Base-by-base conservation (phyloP, 2,329 filamentous ascomycete genomes). In the Curvularia eragrostidis region DNA sequence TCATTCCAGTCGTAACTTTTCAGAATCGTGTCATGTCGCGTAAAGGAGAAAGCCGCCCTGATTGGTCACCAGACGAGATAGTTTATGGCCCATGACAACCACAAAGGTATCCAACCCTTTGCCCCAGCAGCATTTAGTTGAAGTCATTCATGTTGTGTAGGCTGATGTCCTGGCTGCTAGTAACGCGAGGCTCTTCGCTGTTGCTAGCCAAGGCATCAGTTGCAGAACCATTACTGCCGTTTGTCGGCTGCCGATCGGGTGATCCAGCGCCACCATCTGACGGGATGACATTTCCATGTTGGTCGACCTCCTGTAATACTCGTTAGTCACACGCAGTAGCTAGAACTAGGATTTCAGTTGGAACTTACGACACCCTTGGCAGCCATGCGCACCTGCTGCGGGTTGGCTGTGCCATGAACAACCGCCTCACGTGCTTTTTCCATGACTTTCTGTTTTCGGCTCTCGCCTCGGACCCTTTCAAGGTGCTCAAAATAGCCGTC, bases 401-500 rank as follows among this genome's bases (percentile, higher is more conserved):
- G 80, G 56, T 83, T 84, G 41, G 87, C 87, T 32, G 83, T 80
- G 10, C 88, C 87, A 48, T 86, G 81, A n/a, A 86, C 75, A 15
- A 90, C 85, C 4, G 87, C 87, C 63, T 88, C 82, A 65, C 87
- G 83, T 3, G 88, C 88, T 44, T 81, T 84, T 67, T 89, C 85
- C 62, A 89, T 77, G 18, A 87, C 83, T 76, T 90, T 90, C 62
- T 85, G 74, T 77, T 90, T 90, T 62, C 84, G 82, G 61, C 85
- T 89, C 75, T 91, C 88, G 46, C 89, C 90, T 52, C 91, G 84
- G 18, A 93, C 78, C 57, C 84, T 81, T 77, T 91, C 89, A 5
- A 96, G 82, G 69, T 92, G 91, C 64, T 91, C 87, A 66, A 97
- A 95, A 79, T 97, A 97, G 36, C 85, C 88, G 6, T 88, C 84